Percentiles rank a stretch among this genome's conserved stretches.
phyloP scores from a whole-genome alignment of 2,329 filamentous ascomycete genomes.

The Chaetomium olivaceum region DNA sequence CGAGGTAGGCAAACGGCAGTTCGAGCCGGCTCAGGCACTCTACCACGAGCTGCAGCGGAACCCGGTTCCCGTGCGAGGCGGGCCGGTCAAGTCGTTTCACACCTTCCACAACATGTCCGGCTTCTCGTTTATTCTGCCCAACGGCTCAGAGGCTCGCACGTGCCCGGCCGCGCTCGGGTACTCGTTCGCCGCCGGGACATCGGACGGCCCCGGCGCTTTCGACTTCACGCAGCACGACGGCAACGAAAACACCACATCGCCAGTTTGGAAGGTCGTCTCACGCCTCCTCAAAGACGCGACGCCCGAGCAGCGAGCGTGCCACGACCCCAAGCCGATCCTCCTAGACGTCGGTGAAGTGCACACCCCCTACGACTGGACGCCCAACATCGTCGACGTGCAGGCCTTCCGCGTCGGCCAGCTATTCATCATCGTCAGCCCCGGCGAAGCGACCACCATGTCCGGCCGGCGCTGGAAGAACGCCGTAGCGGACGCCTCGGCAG shows the following conservation, averaged over 20 bases:
- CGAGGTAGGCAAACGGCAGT: constrained; percentile 75
- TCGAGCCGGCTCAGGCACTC: constrained; percentile 42
- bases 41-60: constrained; percentile 55
- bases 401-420: constrained; percentile 81
- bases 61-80: constrained; percentile 57
- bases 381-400: constrained; percentile 90
- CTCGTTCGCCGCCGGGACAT: constrained; percentile 89
- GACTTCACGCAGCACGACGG: constrained; percentile 90
- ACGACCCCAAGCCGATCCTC: constrained; percentile 79
- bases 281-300: constrained; percentile 70
- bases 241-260: constrained; percentile 63
- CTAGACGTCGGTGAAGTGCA: constrained; percentile 84
- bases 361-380: constrained; percentile 80
- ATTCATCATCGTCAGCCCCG: constrained; percentile 79
- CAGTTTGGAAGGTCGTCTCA: constrained; percentile 77
- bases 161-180: constrained; percentile 89
- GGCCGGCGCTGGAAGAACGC: constrained; percentile 82
- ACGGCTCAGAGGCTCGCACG: constrained; percentile 69
- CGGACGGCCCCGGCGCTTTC: constrained; percentile 86
- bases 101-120: constrained; percentile 80
- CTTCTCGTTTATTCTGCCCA: constrained; percentile 71
- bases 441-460: constrained; percentile 90
- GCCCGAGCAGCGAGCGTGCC: constrained; percentile 70
- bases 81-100: constrained; percentile 77
- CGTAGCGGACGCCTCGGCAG: constrained; percentile 55